These are phyloP conservation scores for Vigna hirtella DNA, from an alignment of 306 rosid genomes.

Conservation along the genomic window DNA sequence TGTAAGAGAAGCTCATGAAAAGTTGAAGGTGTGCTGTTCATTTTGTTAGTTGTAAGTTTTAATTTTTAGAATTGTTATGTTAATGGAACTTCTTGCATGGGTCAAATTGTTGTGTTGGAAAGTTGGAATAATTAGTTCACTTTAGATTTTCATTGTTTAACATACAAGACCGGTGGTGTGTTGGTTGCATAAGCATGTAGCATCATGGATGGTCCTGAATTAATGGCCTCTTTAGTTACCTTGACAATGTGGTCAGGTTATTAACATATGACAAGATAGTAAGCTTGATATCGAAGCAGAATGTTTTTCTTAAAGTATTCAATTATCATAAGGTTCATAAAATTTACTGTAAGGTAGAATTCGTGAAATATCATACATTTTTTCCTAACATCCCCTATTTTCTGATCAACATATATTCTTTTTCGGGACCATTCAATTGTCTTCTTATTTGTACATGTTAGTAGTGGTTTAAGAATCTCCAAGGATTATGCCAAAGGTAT, in stretches of 20 bases:
- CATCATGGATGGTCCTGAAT: conserved; percentile 9
- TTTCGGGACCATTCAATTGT: not conserved
- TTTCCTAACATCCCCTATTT: not conserved
- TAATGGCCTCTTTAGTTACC: no score
- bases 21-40: conserved; percentile 91
- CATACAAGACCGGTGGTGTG: conserved; percentile 29
- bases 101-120: conserved; percentile 36
- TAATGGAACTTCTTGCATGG: conserved; percentile 33
- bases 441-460: not conserved
- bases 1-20: conserved; percentile 85
- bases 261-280: conserved; percentile 7
- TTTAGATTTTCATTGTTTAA: conserved; percentile 15
- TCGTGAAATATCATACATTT: not conserved
- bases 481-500: not conserved
- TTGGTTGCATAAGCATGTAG: conserved; percentile 16
- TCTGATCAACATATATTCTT: not conserved
- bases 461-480: not conserved
- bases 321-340: conserved; percentile 15
- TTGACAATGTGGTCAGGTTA: not conserved
- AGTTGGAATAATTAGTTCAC: not conserved
- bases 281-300: not conserved
- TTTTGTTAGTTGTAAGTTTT: conserved; percentile 70
- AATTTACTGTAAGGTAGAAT: not conserved
- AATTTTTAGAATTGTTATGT: conserved; percentile 42
- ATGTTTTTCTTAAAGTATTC: not conserved